Evolutionary conservation across 2,329 filamentous ascomycete genomes (phyloP), one percentile per base, ranked within the genome.

Genomic region (Fusarium caatingaense): DNA sequence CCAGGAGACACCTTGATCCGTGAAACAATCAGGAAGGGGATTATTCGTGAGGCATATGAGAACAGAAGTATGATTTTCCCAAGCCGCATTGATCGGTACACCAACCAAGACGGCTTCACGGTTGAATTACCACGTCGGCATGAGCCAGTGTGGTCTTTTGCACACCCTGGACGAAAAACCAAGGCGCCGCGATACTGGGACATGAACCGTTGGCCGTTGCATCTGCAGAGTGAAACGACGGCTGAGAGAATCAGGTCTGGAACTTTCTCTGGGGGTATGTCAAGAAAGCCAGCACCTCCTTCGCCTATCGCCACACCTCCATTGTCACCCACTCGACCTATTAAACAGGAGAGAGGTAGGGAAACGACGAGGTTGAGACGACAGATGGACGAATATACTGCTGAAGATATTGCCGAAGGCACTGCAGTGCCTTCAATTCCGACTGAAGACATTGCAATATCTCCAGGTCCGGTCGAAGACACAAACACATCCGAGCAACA

Each of bases 151-250:
- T 79, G 77, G 77, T 68, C 75, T 12, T 79, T 79, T 72, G 77
- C 68, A 6, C 74, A 77, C 30, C 69, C 76, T 21, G 68, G 57
- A 20, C 68, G 65, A 8, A 71, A 64, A 23, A 58, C 27, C 32
- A 60, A 48, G 10, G 68, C 49, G 50, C 70, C 54, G 47, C 66
- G 72, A 8, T 87, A 80, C 72, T 87, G 85, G 76, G 74, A 77
- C 66, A 74, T 87, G 46, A 78, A 83, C 71, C 80, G 84, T 41
- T 88, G 85, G 85, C 85, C 85, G 37, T 45, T 82, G 21, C 71
- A 80, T 27, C 72, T 82, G 55, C 82, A 85, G 68, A 75, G 15
- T 53, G 68, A 20, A 79, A 84, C 57, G 37, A 56, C 21, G 47
- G 28, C 18, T 56, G 62, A 20, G 64, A 67, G 3, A 48, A 45